Conservation (phyloP, 2,329 filamentous ascomycete genomes). For the Alternaria consortialis region DNA sequence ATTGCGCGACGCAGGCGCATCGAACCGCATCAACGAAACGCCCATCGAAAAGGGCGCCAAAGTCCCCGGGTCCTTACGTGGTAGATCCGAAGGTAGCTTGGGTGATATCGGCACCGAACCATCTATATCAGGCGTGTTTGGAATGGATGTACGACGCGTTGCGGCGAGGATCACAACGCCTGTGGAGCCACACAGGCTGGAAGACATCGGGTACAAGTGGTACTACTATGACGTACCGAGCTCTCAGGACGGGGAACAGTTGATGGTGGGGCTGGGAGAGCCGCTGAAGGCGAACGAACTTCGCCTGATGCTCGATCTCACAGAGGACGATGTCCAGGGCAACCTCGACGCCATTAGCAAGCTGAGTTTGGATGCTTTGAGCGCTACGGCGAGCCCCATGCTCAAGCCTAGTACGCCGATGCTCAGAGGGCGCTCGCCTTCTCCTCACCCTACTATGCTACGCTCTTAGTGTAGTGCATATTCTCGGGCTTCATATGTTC, state of each 20-base stretch:
- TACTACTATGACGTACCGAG: slow-evolving; percentile 44
- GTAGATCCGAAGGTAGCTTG: slow-evolving; percentile 35
- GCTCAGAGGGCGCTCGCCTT: slow-evolving; percentile 45
- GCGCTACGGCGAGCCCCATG: slow-evolving; percentile 49
- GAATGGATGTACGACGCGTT: slow-evolving; percentile 48
- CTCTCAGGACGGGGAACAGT: slow-evolving; percentile 42
- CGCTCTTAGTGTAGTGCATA: slow-evolving; percentile 13
- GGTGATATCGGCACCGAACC: slow-evolving; percentile 43
- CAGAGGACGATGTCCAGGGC: slow-evolving; percentile 46
- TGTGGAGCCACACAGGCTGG: slow-evolving; percentile 43
- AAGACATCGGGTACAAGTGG: slow-evolving; percentile 46
- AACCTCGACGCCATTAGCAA: slow-evolving; percentile 50
- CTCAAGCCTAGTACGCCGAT: slow-evolving; percentile 47
- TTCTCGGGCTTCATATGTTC: neutral
- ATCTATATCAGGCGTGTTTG: slow-evolving; percentile 48
- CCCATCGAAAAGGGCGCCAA: slow-evolving; percentile 46
- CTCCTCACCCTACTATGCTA: slow-evolving; percentile 41
- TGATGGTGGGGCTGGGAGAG: slow-evolving; percentile 48
- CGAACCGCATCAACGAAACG: slow-evolving; percentile 44
- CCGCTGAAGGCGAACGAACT: slow-evolving; percentile 49
- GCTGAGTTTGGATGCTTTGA: slow-evolving; percentile 48
- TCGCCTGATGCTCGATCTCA: slow-evolving; percentile 49
- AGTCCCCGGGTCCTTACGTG: slow-evolving; percentile 42
- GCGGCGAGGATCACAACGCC: slow-evolving; percentile 43
- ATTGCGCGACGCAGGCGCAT: slow-evolving; percentile 47